A percentile compares a stretch with the other conserved stretches of the same genome.
phyloP scores from a whole-genome alignment of 805 yeast species.

The Hanseniaspora lindneri region DNA sequence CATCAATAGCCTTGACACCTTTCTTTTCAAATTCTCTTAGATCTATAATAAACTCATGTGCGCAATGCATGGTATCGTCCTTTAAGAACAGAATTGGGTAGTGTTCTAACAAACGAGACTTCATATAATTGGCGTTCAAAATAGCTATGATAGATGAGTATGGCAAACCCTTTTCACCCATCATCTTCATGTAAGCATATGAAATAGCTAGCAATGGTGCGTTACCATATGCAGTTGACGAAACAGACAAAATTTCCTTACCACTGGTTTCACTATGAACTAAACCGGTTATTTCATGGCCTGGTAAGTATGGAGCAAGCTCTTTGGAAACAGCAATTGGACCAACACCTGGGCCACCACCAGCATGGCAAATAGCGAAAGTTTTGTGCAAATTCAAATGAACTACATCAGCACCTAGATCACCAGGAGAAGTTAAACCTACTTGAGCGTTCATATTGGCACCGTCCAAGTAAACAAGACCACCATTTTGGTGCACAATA shows the following conservation, averaged over 20 bases:
- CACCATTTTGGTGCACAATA: constrained; percentile 75
- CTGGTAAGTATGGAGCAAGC: constrained; percentile 69
- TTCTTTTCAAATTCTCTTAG: constrained; percentile 65
- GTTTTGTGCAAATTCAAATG: constrained; percentile 95
- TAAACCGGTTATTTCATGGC: constrained; percentile 42
- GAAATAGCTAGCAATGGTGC: constrained; percentile 89
- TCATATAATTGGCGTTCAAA: constrained; percentile 93
- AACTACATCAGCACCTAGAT: constrained; percentile 95
- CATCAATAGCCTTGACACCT: constrained; percentile 88
- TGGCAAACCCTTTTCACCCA: constrained; percentile 78
- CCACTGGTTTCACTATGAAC: constrained; percentile 26
- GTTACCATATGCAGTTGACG: constrained; percentile 92
- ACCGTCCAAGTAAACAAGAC: constrained; percentile 95
- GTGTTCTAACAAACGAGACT: constrained; percentile 55
- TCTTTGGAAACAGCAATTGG: constrained; percentile 88
- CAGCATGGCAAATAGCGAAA: constrained; percentile 96
- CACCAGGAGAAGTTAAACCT: constrained; percentile 94
- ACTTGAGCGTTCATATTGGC: constrained; percentile 99
- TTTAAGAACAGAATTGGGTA: constrained; percentile 69
- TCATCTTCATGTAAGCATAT: constrained; percentile 86
- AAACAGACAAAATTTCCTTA: constrained; percentile 58
- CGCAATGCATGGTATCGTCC: constrained; percentile 57
- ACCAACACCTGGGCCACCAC: constrained; percentile 99
- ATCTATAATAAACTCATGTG: constrained; percentile 92
- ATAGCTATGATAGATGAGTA: constrained; percentile 83